A percentile compares a stretch with the other conserved stretches of the same genome.
Conservation (phyloP, 441 rosid genomes). For the Brassica balearica region DNA sequence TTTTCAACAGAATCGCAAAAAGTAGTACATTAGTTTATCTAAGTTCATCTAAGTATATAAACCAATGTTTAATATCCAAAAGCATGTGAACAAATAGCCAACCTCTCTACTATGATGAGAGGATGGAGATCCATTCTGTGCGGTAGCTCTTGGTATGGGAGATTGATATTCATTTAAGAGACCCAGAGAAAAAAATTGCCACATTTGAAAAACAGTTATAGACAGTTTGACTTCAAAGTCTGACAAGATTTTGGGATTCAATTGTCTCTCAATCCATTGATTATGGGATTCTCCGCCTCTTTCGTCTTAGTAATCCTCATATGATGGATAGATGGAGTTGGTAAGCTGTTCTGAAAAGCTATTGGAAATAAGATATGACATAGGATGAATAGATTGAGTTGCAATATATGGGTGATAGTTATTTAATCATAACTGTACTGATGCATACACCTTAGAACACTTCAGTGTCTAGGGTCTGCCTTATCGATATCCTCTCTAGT, state of each 20-base stretch:
- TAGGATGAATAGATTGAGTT: neutral
- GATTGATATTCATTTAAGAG: neutral
- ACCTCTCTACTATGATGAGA: slow-evolving; percentile 19
- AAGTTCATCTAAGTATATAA: neutral
- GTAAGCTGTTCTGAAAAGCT: slow-evolving; percentile 4
- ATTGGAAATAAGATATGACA: neutral
- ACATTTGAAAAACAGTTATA: neutral
- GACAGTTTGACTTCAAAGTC: slow-evolving; percentile 5
- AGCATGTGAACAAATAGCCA: slow-evolving; percentile 15
- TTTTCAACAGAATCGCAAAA: neutral
- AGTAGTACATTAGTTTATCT: neutral
- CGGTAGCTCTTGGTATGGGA: slow-evolving; percentile 12
- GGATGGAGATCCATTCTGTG: slow-evolving; percentile 22
- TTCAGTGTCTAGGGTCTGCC: slow-evolving; percentile 1
- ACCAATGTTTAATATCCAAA: slow-evolving; percentile 7
- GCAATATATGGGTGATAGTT: neutral
- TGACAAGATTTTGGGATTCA: neutral
- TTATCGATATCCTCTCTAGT: slow-evolving; percentile 3
- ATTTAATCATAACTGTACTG: neutral
- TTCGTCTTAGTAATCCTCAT: neutral
- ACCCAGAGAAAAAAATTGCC: neutral
- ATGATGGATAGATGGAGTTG: neutral
- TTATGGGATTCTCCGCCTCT: neutral
- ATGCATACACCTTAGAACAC: slow-evolving; percentile 4
- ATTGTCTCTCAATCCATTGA: neutral